Percentiles rank a stretch among this genome's conserved stretches.
phyloP scores from a whole-genome alignment of 225 moss, liverwort and hornwort genomes.

The Bryoerythrophyllum caledonicum region DNA sequence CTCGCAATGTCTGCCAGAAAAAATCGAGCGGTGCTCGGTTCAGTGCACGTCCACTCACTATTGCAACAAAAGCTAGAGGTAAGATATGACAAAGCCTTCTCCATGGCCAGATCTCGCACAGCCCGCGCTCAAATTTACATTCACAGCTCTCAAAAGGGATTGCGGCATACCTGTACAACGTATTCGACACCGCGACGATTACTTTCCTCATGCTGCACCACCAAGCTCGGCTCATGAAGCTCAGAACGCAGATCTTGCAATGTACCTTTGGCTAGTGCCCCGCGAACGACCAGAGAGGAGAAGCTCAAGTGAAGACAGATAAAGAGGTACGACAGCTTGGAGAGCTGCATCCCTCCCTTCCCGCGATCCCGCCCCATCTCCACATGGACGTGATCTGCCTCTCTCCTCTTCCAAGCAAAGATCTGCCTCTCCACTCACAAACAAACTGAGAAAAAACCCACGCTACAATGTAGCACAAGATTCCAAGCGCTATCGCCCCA shows the following conservation, averaged over 20 bases:
- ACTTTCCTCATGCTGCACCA: background rate
- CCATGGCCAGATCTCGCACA: background rate
- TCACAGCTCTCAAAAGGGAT: background rate
- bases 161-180: conserved; percentile 12
- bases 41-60: background rate
- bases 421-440: background rate
- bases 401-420: background rate
- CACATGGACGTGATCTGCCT: conserved; percentile 28
- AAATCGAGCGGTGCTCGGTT: background rate
- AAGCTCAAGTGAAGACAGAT: conserved; percentile 21
- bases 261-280: background rate
- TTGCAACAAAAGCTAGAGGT: background rate
- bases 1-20: background rate
- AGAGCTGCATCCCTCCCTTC: conserved; percentile 32
- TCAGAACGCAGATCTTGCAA: conserved; percentile 7
- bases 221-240: background rate
- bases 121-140: background rate
- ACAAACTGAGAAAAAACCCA: too few relatives aligned
- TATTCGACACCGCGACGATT: background rate
- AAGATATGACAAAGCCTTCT: background rate
- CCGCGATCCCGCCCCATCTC: conserved; percentile 23
- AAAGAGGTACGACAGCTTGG: conserved; percentile 19
- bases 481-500: background rate
- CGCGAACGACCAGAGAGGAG: background rate
- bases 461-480: too few relatives aligned